phyloP scores from a whole-genome alignment of 2,329 filamentous ascomycete genomes.

The Aspergillus sclerotialis region DNA sequence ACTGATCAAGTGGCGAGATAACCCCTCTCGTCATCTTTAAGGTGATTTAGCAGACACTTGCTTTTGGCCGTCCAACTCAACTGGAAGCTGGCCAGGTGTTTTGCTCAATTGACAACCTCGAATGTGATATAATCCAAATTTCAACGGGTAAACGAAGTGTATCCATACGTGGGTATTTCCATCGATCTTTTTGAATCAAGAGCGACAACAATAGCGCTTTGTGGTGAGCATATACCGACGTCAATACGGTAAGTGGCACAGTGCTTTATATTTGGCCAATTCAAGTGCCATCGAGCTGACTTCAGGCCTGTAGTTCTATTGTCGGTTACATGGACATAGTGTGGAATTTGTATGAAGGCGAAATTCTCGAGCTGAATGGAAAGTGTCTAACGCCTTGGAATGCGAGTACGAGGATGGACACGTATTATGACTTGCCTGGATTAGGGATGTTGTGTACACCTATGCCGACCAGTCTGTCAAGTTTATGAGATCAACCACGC shows the following conservation, averaged over 20 bases:
- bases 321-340: too few species aligned
- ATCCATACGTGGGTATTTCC: not conserved
- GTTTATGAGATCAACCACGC: slow-evolving; percentile 4
- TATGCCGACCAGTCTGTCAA: not conserved
- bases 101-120: slow-evolving; percentile 1
- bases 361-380: too few species aligned
- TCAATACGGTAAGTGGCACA: not conserved
- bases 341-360: too few species aligned
- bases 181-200: not conserved
- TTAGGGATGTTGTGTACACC: not conserved
- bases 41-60: slow-evolving; percentile 3
- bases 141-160: not conserved
- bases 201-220: not conserved
- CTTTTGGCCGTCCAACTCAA: slow-evolving; percentile 3
- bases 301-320: too few species aligned
- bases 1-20: slow-evolving; percentile 3
- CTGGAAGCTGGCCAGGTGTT: slow-evolving; percentile 3
- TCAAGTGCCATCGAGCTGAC: not conserved
- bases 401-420: too few species aligned
- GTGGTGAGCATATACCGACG: slow-evolving; percentile 1
- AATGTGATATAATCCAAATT: slow-evolving; percentile 1
- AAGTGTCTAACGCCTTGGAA: too few species aligned
- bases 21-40: slow-evolving; percentile 3
- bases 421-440: too few species aligned
- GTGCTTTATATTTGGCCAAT: not conserved